These are phyloP conservation scores for Naumovozyma castellii DNA, from an alignment of 805 yeast genomes.

Conservation along the genomic window DNA sequence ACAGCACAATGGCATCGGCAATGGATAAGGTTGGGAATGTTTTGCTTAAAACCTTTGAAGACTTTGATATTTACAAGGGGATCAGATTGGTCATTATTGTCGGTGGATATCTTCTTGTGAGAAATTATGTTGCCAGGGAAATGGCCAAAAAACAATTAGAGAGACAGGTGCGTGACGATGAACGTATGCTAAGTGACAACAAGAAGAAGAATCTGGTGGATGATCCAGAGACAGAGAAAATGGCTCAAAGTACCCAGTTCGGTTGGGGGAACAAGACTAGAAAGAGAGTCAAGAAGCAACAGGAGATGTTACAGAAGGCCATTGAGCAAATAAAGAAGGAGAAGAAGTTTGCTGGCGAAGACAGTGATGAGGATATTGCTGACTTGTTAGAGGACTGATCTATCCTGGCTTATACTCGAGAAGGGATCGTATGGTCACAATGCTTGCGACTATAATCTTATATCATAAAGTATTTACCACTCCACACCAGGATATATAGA, in stretches of 20 bases:
- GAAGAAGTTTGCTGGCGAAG: conserved; percentile 37
- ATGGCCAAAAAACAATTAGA: conserved; percentile 52
- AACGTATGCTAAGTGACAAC: conserved; percentile 19
- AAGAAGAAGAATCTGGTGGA: conserved; percentile 31
- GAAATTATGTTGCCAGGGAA: conserved; percentile 48
- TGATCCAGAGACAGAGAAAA: conserved; percentile 30
- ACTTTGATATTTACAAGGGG: conserved; percentile 7
- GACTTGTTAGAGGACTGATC: conserved; percentile 52
- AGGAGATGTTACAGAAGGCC: conserved; percentile 43
- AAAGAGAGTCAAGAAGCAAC: conserved; percentile 45
- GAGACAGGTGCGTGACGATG: conserved; percentile 33
- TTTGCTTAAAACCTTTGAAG: conserved; percentile 2
- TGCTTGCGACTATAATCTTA: too few relatives aligned
- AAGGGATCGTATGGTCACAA: too few relatives aligned
- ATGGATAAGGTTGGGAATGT: conserved; percentile 1
- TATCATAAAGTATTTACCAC: too few relatives aligned
- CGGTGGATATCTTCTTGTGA: conserved; percentile 53
- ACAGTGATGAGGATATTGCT: conserved; percentile 61
- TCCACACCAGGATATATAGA: too few relatives aligned
- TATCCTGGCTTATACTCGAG: too few relatives aligned
- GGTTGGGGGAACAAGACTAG: conserved; percentile 81
- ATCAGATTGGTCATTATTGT: conserved; percentile 36
- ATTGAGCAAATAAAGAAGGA: conserved; percentile 32
- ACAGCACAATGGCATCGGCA: conserved; percentile 1
- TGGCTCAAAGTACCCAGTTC: conserved; percentile 37